Evolutionary conservation across 2,329 filamentous ascomycete species (phyloP).

Genomic region (Bretziella fagacearum): DNA sequence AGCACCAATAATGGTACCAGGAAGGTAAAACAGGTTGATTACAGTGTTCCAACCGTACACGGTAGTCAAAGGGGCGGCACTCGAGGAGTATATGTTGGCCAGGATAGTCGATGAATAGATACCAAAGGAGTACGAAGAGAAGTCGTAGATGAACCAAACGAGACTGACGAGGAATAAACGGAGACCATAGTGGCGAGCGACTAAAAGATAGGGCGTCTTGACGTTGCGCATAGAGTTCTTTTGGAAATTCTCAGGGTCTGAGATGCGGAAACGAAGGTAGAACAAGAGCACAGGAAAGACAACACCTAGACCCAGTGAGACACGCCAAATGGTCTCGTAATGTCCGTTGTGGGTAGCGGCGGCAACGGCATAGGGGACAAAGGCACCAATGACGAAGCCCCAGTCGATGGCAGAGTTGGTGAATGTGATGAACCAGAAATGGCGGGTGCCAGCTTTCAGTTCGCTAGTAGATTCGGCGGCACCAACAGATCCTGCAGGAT

Average conservation of each 20-base stretch:
- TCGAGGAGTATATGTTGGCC: slow-evolving; percentile 38
- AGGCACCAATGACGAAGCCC: slow-evolving; percentile 65
- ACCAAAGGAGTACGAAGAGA: slow-evolving; percentile 68
- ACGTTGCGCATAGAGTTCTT: slow-evolving; percentile 49
- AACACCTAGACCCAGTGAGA: slow-evolving; percentile 60
- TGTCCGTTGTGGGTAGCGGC: slow-evolving; percentile 42
- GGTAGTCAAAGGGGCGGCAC: slow-evolving; percentile 43
- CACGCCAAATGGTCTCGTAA: slow-evolving; percentile 62
- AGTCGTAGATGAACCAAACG: slow-evolving; percentile 81
- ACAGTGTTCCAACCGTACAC: slow-evolving; percentile 78
- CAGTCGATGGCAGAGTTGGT: slow-evolving; percentile 61
- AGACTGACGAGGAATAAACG: slow-evolving; percentile 51
- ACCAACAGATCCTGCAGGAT: slow-evolving; percentile 68
- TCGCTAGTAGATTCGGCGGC: slow-evolving; percentile 73
- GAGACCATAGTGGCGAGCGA: slow-evolving; percentile 53
- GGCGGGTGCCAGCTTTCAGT: slow-evolving; percentile 62
- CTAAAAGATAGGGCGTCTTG: slow-evolving; percentile 38
- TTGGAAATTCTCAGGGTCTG: slow-evolving; percentile 64
- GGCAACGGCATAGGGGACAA: slow-evolving; percentile 50
- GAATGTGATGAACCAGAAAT: slow-evolving; percentile 81
- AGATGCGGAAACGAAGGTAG: slow-evolving; percentile 51
- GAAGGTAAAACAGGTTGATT: slow-evolving; percentile 78
- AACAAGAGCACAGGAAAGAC: slow-evolving; percentile 55
- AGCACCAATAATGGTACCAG: slow-evolving; percentile 62
- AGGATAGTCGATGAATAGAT: slow-evolving; percentile 72